phyloP scores from a whole-genome alignment of 345 rosid species.

The Dovyalis caffra region DNA sequence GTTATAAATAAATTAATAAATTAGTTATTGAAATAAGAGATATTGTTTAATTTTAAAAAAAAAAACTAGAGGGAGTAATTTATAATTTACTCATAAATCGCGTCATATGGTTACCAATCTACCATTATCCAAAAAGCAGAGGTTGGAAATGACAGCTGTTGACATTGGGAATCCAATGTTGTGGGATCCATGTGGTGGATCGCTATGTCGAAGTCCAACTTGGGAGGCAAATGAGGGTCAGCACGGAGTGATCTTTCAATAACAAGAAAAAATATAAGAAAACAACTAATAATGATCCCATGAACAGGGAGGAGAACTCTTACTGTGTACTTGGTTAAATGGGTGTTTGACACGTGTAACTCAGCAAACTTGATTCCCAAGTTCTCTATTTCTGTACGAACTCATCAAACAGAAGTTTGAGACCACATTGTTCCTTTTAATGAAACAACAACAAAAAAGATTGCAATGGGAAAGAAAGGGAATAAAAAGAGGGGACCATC shows the following conservation, averaged over 20 bases:
- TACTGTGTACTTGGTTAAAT: conserved; percentile 16
- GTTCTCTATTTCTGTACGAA: conserved; percentile 18
- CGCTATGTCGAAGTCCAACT: neutral
- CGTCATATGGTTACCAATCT: neutral
- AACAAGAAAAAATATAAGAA: neutral
- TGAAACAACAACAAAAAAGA: conserved; percentile 36
- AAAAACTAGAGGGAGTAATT: no score
- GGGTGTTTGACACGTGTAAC: conserved; percentile 43
- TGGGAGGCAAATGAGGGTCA: no score
- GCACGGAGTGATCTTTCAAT: no score
- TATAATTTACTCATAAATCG: no score
- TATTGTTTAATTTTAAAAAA: no score
- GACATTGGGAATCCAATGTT: conserved; percentile 33
- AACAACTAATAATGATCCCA: conserved; percentile 4
- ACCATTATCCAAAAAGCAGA: neutral
- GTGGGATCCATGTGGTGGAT: conserved; percentile 15
- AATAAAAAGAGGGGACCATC: conserved; percentile 33
- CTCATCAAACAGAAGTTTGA: conserved; percentile 13
- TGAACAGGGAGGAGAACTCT: neutral
- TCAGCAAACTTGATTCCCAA: conserved; percentile 18
- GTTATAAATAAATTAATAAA: no score
- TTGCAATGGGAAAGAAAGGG: neutral
- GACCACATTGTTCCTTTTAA: conserved; percentile 44
- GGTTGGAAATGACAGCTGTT: neutral
- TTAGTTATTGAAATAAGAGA: no score